Percentiles rank a stretch among this genome's conserved stretches.
Evolutionary conservation across 2,329 filamentous ascomycete genomes (phyloP).

Genomic region (Hortaea werneckii): DNA sequence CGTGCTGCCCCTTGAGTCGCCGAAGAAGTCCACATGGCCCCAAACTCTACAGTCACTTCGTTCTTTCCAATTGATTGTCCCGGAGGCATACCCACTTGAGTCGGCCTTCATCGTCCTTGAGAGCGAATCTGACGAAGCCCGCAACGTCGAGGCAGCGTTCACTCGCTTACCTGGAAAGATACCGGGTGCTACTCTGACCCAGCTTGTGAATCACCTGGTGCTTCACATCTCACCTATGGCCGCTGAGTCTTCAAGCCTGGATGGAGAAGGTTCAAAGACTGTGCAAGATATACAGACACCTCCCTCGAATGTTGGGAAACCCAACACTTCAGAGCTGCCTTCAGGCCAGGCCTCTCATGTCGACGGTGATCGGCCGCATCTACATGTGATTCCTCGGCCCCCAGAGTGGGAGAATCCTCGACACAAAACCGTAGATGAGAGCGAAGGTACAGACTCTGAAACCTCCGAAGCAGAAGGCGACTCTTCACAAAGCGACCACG

Average conservation of each 20-base stretch:
- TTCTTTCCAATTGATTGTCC: slow-evolving; percentile 58
- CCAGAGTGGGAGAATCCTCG: slow-evolving; percentile 54
- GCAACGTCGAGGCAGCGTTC: slow-evolving; percentile 57
- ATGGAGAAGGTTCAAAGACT: neutral
- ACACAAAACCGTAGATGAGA: slow-evolving; percentile 12
- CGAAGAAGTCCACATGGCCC: slow-evolving; percentile 51
- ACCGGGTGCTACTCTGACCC: slow-evolving; percentile 55
- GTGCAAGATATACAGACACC: neutral
- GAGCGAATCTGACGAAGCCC: slow-evolving; percentile 40
- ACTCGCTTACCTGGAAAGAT: slow-evolving; percentile 46
- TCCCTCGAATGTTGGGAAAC: neutral
- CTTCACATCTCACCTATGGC: slow-evolving; percentile 61
- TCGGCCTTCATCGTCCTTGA: slow-evolving; percentile 27
- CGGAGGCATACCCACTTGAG: slow-evolving; percentile 61
- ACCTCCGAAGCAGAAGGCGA: slow-evolving; percentile 27
- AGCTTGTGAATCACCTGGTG: slow-evolving; percentile 63
- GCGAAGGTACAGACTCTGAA: slow-evolving; percentile 25
- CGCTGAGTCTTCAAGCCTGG: slow-evolving; percentile 20
- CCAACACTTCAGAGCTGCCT: neutral
- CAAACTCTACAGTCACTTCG: slow-evolving; percentile 50
- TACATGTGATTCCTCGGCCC: slow-evolving; percentile 63
- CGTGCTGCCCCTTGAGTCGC: slow-evolving; percentile 59
- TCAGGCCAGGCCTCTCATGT: neutral
- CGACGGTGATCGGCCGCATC: slow-evolving; percentile 48
- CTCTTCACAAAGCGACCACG: slow-evolving; percentile 31